Base-by-base conservation (phyloP, 2,329 filamentous ascomycete species). In the Xylaria sp. region DNA sequence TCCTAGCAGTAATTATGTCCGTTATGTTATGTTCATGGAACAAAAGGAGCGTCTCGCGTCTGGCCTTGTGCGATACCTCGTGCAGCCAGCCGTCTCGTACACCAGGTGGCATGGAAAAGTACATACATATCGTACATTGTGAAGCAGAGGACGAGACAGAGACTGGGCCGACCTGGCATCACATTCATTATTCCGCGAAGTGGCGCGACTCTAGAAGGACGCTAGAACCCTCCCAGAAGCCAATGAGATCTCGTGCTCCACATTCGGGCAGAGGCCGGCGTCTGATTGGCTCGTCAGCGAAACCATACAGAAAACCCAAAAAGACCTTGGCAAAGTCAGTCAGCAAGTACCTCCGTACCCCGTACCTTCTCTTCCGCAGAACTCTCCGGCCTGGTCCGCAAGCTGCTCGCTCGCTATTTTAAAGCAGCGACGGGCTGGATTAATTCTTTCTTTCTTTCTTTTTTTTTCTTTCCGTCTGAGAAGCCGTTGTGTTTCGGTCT, bases 161-260 rank as follows among this genome's bases (percentile, higher is more conserved):
- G 37, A 42, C 37, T 42, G 37, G 37, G 37, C 37, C 8, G 37
- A 10, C 37, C 37, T 46, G 42, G 42, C 42, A n/a, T 46, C 42
- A 6, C 13, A 46, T 46, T 42, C 42, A 46, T 46, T 46, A 51
- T 50, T 48, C 44, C 44, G 51, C 46, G 59, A 60, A 53, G 55
- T 64, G 55, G 62, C 62, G 55, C 60, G 50, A 68, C 69, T 67
- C 73, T 75, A 75, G 73, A 75, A 75, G 63, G 63, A 63, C 71
- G 69, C 73, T 75, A 75, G 73, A 75, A 75, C 59, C 51, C 54
- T 52, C 47, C 52, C 44, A 44, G 30, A 37, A 34, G 9, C 69
- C 69, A 71, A 71, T 71, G 63, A 60, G 65, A 67, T 67, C 64
- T 63, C 50, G 63, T 66, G 58, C 66, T 55, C 23, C 57, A 62